Conservation (phyloP, 2,329 filamentous ascomycete species). For the Hypoxylon sp. region DNA sequence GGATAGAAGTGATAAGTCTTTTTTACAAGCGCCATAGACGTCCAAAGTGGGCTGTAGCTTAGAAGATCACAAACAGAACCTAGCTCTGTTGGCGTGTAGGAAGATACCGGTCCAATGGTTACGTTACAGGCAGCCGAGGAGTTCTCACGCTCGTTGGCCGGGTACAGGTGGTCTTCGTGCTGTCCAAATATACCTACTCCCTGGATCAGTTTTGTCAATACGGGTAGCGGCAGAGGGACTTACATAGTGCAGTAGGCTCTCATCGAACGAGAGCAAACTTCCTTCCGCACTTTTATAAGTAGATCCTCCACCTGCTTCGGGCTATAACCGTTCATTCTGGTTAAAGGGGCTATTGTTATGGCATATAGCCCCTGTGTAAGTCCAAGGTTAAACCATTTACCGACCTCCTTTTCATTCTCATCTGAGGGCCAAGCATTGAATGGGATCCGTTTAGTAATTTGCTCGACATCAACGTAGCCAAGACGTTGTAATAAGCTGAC, state of each 20-base stretch:
- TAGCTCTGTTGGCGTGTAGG: slow-evolving; percentile 36
- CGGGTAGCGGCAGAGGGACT: slow-evolving; percentile 58
- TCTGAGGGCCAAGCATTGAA: slow-evolving; percentile 81
- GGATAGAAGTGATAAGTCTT: slow-evolving; percentile 31
- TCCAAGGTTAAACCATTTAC: slow-evolving; percentile 86
- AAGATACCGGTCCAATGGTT: slow-evolving; percentile 42
- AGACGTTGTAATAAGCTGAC: slow-evolving; percentile 73
- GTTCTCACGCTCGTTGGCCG: slow-evolving; percentile 49
- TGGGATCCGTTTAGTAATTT: slow-evolving; percentile 78
- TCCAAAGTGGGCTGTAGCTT: slow-evolving; percentile 35
- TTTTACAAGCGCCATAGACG: slow-evolving; percentile 38
- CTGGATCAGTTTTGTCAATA: slow-evolving; percentile 40
- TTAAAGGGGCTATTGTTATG: slow-evolving; percentile 81
- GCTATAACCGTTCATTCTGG: slow-evolving; percentile 73
- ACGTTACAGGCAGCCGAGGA: slow-evolving; percentile 39
- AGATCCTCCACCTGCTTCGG: slow-evolving; percentile 75
- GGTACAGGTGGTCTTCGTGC: slow-evolving; percentile 49
- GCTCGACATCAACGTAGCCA: slow-evolving; percentile 85
- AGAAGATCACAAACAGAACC: slow-evolving; percentile 27
- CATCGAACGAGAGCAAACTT: slow-evolving; percentile 77
- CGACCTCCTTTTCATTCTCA: slow-evolving; percentile 75
- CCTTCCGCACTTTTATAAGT: slow-evolving; percentile 73
- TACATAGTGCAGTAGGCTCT: slow-evolving; percentile 84
- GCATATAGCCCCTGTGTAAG: slow-evolving; percentile 81
- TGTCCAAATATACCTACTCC: slow-evolving; percentile 50